Evolutionary conservation across 495 filamentous ascomycete species (phyloP), one percentile per base, ranked within the genome.

Genomic region (Cercophora scortea): DNA sequence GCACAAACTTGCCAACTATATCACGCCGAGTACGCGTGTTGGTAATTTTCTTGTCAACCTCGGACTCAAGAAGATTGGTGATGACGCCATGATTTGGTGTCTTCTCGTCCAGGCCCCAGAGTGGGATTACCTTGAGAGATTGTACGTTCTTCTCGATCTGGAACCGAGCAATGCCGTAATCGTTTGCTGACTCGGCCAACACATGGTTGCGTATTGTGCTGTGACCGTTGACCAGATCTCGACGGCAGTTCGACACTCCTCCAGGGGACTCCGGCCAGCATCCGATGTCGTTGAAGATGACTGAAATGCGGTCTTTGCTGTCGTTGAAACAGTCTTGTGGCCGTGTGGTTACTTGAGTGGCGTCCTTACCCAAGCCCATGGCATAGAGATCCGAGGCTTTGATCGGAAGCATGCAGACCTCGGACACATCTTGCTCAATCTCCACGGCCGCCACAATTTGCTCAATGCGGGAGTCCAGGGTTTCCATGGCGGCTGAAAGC

Each of bases 231-330:
- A 86, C 80, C 70, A 86, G 74, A 55, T 86, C 82, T 49, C 82
- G 70, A n/a, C 82, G 78, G 66, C 82, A 86, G 32, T 80, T 80
- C 42, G 81, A 84, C 15, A 86, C 81, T 59, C 82, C 82, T 51
- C 82, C 82, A 48, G 79, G 79, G 57, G 83, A 79, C 47, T 84
- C 83, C 0, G 82, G 82, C 82, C 82, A 86, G 33, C 80, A 84
- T 12, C 80, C 80, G 36, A 71, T 83, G 60, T 86, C 82, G 11
- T 79, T 75, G 42, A 81, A 80, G 56, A 86, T 72, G 48, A 86
- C 80, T 53, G 83, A 81, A 12, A 86, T 71, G 6, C 65, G 72
- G 36, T 76, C 69, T 15, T 79, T 72, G 8, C 70, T 81, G 57
- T 84, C 82, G 19, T 53, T 47, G 34, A 69, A 62, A 16, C 66